Conservation (phyloP, 2,329 filamentous ascomycete species). For the Kalaharituber pfeilii region DNA sequence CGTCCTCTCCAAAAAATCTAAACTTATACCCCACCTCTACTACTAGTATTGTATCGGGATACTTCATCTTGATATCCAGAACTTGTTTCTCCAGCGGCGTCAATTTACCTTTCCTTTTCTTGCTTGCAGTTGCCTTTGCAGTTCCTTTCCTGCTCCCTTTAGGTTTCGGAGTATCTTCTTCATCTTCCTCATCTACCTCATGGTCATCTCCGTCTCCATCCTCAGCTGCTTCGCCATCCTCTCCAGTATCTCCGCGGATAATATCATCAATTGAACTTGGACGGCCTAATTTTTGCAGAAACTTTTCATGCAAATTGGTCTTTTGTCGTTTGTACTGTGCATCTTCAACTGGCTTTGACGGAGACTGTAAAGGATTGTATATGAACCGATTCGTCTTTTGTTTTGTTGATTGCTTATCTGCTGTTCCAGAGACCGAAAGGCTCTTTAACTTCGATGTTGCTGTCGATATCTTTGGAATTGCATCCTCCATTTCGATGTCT, state of each 20-base stretch:
- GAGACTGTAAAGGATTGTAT: background rate
- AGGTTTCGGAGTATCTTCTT: conserved; percentile 29
- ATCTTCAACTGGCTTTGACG: conserved; percentile 21
- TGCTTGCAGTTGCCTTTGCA: conserved; percentile 32
- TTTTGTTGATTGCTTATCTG: background rate
- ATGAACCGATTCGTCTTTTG: background rate
- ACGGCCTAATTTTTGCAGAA: conserved; percentile 76
- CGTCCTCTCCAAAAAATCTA: conserved; percentile 91
- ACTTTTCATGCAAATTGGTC: conserved; percentile 60
- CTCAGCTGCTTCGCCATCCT: conserved; percentile 17
- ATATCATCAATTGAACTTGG: conserved; percentile 61
- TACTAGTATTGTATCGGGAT: conserved; percentile 76
- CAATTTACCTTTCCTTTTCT: conserved; percentile 65
- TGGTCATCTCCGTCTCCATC: conserved; percentile 42
- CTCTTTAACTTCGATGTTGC: background rate
- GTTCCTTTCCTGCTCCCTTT: conserved; percentile 32
- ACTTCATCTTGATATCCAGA: conserved; percentile 78
- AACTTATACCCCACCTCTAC: conserved; percentile 98
- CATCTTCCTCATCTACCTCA: conserved; percentile 35
- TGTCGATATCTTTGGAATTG: background rate
- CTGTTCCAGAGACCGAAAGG: background rate
- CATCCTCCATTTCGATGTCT: background rate
- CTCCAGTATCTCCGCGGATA: conserved; percentile 26
- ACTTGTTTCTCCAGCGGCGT: conserved; percentile 91
- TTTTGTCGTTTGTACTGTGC: conserved; percentile 41